Evolutionary conservation across 495 filamentous ascomycete species (phyloP), one percentile per base, ranked within the genome.

Genomic region (Xylaria nigripes): DNA sequence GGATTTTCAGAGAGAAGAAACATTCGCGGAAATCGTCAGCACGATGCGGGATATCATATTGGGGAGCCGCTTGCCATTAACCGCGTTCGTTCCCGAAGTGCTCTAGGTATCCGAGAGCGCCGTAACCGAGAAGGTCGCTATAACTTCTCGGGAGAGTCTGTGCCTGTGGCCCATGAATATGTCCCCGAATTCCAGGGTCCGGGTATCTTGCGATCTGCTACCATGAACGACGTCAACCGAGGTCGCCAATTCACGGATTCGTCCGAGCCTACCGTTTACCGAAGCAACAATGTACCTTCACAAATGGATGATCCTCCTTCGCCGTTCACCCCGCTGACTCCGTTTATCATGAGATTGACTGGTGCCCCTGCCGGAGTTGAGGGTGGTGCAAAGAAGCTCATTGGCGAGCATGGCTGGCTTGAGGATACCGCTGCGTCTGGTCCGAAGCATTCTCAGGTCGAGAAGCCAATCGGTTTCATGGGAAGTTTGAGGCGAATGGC

Each of bases 351-450:
- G 54, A 22, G 15, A 9, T 46, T 25, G 15, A 43, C 30, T n/a
- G 45, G 34, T 0, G 50, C 50, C 27, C 61, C 50, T 27, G 45
- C 41, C 2, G 46, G 40, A n/a, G 27, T 27, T 7, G 24, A 40
- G 16, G 4, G 24, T 7, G 36, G 44, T 5, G 41, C 42, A 41
- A 77, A 77, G 68, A 70, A 64, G 3, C 24, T 77, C 46, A 65
- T 76, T 29, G 73, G 74, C 10, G 60, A 74, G 16, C 65, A 71
- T n/a, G 74, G 74, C 18, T 76, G 72, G 72, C 67, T 77, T 1
- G 74, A 76, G 55, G 62, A 64, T 18, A 76, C 73, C 0, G 67
- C 67, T 1, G 60, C 61, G 5, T 51, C 56, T 1, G 16, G 51
- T 3, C 44, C 38, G 22, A 51, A 61, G 40, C 61, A 59, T 23